These are phyloP conservation scores for Talaromyces sp. DNA, from an alignment of 2,329 filamentous ascomycete species.

Conservation along the genomic window DNA sequence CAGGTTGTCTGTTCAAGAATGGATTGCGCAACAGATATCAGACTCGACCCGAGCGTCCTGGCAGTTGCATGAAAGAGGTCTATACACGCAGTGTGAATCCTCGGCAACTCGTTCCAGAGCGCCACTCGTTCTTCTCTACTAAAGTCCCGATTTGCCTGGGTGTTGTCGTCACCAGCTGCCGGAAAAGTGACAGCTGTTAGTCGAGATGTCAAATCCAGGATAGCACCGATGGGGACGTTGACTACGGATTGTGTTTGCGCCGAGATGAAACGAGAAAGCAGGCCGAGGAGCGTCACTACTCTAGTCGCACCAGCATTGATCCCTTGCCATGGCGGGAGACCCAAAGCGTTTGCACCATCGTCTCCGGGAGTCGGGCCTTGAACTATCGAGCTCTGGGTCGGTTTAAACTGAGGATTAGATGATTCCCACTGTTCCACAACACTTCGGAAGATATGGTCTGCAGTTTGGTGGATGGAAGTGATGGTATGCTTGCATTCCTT, in stretches of 20 bases:
- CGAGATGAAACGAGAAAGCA: constrained; percentile 59
- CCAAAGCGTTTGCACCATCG: constrained; percentile 36
- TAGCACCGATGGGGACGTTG: constrained; percentile 58
- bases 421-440: constrained; percentile 80
- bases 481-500: constrained; percentile 60
- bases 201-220: constrained; percentile 65
- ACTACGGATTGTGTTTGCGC: constrained; percentile 62
- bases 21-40: constrained; percentile 56
- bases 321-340: constrained; percentile 66
- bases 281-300: constrained; percentile 59
- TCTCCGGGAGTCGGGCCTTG: constrained; percentile 33
- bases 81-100: constrained; percentile 68
- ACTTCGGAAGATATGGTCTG: constrained; percentile 71
- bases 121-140: constrained; percentile 75
- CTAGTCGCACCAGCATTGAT: constrained; percentile 68
- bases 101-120: constrained; percentile 67
- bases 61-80: constrained; percentile 55
- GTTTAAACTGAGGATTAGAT: constrained; percentile 39
- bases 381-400: constrained; percentile 27
- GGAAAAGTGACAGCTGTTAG: constrained; percentile 61
- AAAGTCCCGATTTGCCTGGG: constrained; percentile 67
- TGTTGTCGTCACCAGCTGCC: constrained; percentile 38
- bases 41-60: constrained; percentile 53
- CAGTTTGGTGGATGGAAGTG: constrained; percentile 61
- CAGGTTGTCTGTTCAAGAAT: constrained; percentile 67